Evolutionary conservation across 1,284 basidiomycete species (phyloP).

Genomic region (Omphalotus olearius): DNA sequence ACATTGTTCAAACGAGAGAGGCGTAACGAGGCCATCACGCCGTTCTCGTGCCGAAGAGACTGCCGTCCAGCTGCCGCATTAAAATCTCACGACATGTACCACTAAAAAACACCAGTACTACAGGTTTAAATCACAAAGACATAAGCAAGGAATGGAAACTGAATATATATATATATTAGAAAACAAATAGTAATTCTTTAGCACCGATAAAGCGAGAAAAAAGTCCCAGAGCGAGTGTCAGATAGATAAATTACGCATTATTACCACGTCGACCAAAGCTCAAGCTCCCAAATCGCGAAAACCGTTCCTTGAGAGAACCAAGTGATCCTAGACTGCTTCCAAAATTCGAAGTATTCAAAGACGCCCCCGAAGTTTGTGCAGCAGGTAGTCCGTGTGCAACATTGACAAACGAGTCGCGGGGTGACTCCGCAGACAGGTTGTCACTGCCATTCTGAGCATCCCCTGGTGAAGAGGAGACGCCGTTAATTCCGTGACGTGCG

Average conservation of each 20-base stretch:
- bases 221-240: constrained; percentile 9
- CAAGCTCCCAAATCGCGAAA: constrained; percentile 70
- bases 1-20: too few relatives aligned
- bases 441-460: constrained; percentile 47
- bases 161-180: background rate
- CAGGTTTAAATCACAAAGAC: background rate
- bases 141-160: background rate
- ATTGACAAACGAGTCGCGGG: constrained; percentile 69
- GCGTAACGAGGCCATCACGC: too few relatives aligned
- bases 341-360: constrained; percentile 47
- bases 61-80: too few relatives aligned
- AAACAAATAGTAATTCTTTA: too few relatives aligned
- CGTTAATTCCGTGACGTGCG: constrained; percentile 74
- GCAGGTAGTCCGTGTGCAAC: constrained; percentile 33
- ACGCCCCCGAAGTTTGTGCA: constrained; percentile 42
- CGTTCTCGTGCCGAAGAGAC: too few relatives aligned
- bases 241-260: constrained; percentile 21
- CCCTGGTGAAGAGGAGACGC: constrained; percentile 68
- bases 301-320: constrained; percentile 53
- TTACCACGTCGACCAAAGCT: constrained; percentile 56
- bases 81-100: background rate
- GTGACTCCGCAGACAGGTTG: constrained; percentile 57
- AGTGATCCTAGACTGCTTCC: constrained; percentile 48
- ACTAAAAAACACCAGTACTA: too few relatives aligned
- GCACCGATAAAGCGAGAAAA: background rate